Conservation (phyloP, 495 filamentous ascomycete species). For the Penicillium crystallinum region DNA sequence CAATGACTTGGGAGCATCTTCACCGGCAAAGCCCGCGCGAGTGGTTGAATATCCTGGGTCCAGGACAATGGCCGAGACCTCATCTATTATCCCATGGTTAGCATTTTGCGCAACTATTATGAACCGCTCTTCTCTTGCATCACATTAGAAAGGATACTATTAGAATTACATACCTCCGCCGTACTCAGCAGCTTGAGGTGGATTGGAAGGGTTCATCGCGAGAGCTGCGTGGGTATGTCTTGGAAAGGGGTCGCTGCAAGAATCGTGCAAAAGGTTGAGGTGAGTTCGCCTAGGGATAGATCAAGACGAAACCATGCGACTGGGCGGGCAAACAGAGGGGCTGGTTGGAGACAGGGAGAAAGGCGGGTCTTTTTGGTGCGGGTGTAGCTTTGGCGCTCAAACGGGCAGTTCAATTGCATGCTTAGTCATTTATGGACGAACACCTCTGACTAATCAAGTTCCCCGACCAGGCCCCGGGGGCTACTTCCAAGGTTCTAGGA, state of each 20-base stretch:
- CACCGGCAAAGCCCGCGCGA: slow-evolving; percentile 93
- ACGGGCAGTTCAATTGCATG: background rate
- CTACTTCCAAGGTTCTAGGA: no score
- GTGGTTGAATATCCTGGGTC: slow-evolving; percentile 87
- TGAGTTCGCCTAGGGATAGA: background rate
- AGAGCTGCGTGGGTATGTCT: slow-evolving; percentile 8
- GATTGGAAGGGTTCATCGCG: slow-evolving; percentile 45
- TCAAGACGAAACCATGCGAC: slow-evolving; percentile 11
- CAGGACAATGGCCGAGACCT: slow-evolving; percentile 93
- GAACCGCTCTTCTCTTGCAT: background rate
- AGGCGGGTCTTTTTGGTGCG: slow-evolving; percentile 23
- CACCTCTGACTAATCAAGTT: background rate
- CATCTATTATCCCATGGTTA: slow-evolving; percentile 54
- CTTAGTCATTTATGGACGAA: background rate
- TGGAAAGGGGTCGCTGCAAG: background rate
- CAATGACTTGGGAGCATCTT: slow-evolving; percentile 93
- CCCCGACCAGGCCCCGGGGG: no score
- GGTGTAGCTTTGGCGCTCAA: slow-evolving; percentile 16
- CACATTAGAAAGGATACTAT: slow-evolving; percentile 11
- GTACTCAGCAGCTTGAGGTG: slow-evolving; percentile 65
- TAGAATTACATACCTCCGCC: slow-evolving; percentile 63
- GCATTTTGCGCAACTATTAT: background rate
- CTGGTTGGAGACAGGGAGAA: slow-evolving; percentile 8
- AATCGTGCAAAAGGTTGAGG: background rate
- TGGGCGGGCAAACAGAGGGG: slow-evolving; percentile 9